phyloP scores from a whole-genome alignment of 1,284 basidiomycete genomes.

The Lignosus rhinocerotis region DNA sequence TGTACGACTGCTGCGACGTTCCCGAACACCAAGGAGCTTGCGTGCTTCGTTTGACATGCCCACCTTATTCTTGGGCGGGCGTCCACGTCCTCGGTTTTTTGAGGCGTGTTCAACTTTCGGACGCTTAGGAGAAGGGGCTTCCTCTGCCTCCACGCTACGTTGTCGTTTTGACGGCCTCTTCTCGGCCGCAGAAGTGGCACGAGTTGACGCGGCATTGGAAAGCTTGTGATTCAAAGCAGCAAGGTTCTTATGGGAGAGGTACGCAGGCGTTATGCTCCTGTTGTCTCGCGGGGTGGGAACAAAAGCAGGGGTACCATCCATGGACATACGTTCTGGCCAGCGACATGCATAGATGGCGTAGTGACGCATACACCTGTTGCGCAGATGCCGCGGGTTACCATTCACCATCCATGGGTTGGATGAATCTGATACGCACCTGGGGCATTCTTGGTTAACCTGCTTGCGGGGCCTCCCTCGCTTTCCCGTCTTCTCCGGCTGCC shows the following conservation, averaged over 20 bases:
- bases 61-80: slow-evolving; percentile 34
- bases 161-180: slow-evolving; percentile 32
- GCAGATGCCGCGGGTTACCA: not conserved
- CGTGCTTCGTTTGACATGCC: slow-evolving; percentile 40
- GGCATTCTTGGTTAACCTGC: slow-evolving; percentile 68
- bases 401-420: not conserved
- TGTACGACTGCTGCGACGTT: slow-evolving; percentile 35
- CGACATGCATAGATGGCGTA: slow-evolving; percentile 67
- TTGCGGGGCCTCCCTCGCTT: slow-evolving; percentile 42
- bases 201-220: slow-evolving; percentile 38
- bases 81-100: slow-evolving; percentile 24
- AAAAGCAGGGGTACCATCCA: slow-evolving; percentile 44
- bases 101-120: slow-evolving; percentile 24
- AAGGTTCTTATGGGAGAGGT: slow-evolving; percentile 50
- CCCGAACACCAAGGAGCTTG: slow-evolving; percentile 32
- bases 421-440: slow-evolving; percentile 50
- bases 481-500: slow-evolving; percentile 48
- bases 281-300: slow-evolving; percentile 51
- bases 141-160: slow-evolving; percentile 36
- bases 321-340: slow-evolving; percentile 66
- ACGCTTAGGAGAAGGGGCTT: slow-evolving; percentile 40
- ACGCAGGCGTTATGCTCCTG: slow-evolving; percentile 42
- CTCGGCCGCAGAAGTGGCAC: slow-evolving; percentile 23
- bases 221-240: slow-evolving; percentile 57
- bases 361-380: slow-evolving; percentile 69